Evolutionary conservation across 2,329 filamentous ascomycete genomes (phyloP).

Genomic region (Uncinocarpus reesii): DNA sequence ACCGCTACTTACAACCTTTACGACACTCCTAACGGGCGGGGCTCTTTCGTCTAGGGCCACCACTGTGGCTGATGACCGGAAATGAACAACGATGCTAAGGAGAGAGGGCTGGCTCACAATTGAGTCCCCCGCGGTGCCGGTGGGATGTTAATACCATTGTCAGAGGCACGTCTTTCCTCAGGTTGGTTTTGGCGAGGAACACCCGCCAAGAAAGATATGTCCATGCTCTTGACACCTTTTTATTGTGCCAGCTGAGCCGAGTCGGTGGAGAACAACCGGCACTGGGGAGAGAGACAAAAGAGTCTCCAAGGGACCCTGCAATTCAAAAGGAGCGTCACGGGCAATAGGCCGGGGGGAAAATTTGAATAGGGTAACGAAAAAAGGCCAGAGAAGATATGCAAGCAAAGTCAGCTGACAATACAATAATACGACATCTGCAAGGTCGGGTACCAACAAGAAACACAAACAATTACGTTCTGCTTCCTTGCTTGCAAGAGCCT

Average conservation of each 20-base stretch:
- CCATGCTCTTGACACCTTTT: slow-evolving; percentile 13
- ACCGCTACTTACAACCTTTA: neutral
- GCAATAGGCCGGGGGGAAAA: neutral
- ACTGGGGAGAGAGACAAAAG: slow-evolving; percentile 8
- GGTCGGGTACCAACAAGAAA: slow-evolving; percentile 10
- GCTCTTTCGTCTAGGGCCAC: neutral
- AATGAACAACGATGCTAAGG: neutral
- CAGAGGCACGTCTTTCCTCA: slow-evolving; percentile 13
- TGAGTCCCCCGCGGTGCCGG: slow-evolving; percentile 11
- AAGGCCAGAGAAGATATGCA: slow-evolving; percentile 7
- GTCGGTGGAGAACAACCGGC: slow-evolving; percentile 12
- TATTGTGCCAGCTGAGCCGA: slow-evolving; percentile 1
- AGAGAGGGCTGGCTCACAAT: slow-evolving; percentile 12
- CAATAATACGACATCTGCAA: slow-evolving; percentile 13
- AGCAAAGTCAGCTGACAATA: slow-evolving; percentile 14
- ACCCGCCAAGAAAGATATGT: slow-evolving; percentile 18
- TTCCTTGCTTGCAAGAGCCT: neutral
- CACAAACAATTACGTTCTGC: slow-evolving; percentile 6
- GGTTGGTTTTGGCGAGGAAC: slow-evolving; percentile 12
- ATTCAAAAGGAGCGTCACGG: slow-evolving; percentile 8
- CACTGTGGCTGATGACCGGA: neutral
- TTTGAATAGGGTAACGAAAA: neutral
- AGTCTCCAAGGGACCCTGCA: slow-evolving; percentile 11
- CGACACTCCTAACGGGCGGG: neutral
- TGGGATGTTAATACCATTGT: slow-evolving; percentile 7